Evolutionary conservation across 768 basidiomycete species (phyloP).

Genomic region (Tulasnella calospora): DNA sequence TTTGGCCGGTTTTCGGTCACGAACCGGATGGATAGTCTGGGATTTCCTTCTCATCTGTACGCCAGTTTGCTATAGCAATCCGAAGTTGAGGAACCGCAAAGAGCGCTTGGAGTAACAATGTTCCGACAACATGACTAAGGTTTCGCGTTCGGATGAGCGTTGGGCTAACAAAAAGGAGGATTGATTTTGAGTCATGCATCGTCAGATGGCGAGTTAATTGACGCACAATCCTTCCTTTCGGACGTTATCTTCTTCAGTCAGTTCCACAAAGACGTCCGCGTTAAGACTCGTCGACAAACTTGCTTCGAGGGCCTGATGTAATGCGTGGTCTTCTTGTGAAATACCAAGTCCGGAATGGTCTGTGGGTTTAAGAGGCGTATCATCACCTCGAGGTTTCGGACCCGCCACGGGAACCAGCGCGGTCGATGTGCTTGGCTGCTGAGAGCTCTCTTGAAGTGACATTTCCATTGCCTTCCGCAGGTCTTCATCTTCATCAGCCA

Average conservation of each 20-base stretch:
- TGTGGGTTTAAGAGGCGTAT: background rate
- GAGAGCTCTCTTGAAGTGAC: conserved; percentile 13
- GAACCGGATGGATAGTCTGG: background rate
- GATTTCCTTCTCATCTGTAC: background rate
- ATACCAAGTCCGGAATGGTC: background rate
- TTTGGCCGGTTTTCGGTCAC: background rate
- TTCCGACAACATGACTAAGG: conserved; percentile 52
- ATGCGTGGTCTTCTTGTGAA: conserved; percentile 51
- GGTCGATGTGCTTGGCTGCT: background rate
- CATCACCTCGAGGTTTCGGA: conserved; percentile 6
- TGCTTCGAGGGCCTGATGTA: conserved; percentile 68
- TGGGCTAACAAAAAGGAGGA: conserved; percentile 46
- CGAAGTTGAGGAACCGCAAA: conserved; percentile 71
- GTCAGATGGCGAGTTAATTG: background rate
- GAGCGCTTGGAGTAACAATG: conserved; percentile 58
- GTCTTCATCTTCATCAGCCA: conserved; percentile 22
- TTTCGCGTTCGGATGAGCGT: conserved; percentile 59
- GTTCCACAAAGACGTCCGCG: conserved; percentile 48
- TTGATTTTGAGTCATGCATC: background rate
- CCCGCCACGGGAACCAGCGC: conserved; percentile 3
- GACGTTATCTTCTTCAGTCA: conserved; percentile 49
- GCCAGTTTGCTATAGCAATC: conserved; percentile 23
- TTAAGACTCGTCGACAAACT: conserved; percentile 50
- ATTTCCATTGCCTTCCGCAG: conserved; percentile 16
- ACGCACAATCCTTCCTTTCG: conserved; percentile 57